A percentile compares a stretch with the other conserved stretches of the same genome.
These are phyloP conservation scores for Arthrobotrys pseudoclavata DNA, from an alignment of 2,329 filamentous ascomycete species.

Conservation along the genomic window DNA sequence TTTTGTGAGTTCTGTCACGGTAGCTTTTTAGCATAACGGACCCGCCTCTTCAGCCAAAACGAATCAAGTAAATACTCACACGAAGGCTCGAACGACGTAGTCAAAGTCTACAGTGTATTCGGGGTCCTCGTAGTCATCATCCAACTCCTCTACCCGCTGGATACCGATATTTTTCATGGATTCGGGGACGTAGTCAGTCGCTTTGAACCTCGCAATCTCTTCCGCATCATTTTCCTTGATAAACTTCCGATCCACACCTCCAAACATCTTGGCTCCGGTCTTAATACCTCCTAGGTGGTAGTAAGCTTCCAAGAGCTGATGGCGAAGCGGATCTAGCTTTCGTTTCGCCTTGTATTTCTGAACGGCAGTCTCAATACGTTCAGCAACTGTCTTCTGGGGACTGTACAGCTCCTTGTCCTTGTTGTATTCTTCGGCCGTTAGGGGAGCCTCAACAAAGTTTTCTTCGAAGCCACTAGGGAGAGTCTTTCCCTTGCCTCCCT, in stretches of 20 bases:
- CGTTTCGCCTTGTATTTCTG: slow-evolving; percentile 83
- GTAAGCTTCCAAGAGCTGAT: slow-evolving; percentile 81
- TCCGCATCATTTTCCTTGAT: slow-evolving; percentile 74
- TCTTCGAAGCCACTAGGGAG: slow-evolving; percentile 80
- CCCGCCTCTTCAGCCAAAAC: not conserved
- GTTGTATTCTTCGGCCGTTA: slow-evolving; percentile 77
- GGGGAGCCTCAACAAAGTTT: slow-evolving; percentile 82
- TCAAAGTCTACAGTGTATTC: slow-evolving; percentile 79
- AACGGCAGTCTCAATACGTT: slow-evolving; percentile 85
- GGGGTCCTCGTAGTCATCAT: slow-evolving; percentile 73
- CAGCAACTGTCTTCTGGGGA: slow-evolving; percentile 61
- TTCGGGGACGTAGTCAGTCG: slow-evolving; percentile 72
- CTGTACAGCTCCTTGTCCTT: slow-evolving; percentile 79
- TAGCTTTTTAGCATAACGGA: slow-evolving; percentile 2
- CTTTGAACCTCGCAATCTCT: slow-evolving; percentile 75
- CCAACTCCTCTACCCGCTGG: slow-evolving; percentile 65
- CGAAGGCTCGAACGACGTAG: slow-evolving; percentile 80
- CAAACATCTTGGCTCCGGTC: slow-evolving; percentile 74
- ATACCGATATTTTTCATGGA: slow-evolving; percentile 66
- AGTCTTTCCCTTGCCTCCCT: slow-evolving; percentile 65
- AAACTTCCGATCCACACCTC: slow-evolving; percentile 73
- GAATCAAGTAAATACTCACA: no score
- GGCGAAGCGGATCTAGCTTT: slow-evolving; percentile 74
- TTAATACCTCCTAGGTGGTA: slow-evolving; percentile 86
- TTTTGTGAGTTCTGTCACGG: slow-evolving; percentile 70